Evolutionary conservation across 1,284 basidiomycete genomes (phyloP), one percentile per base, ranked within the genome.

Genomic region (Ustilago trichophora): DNA sequence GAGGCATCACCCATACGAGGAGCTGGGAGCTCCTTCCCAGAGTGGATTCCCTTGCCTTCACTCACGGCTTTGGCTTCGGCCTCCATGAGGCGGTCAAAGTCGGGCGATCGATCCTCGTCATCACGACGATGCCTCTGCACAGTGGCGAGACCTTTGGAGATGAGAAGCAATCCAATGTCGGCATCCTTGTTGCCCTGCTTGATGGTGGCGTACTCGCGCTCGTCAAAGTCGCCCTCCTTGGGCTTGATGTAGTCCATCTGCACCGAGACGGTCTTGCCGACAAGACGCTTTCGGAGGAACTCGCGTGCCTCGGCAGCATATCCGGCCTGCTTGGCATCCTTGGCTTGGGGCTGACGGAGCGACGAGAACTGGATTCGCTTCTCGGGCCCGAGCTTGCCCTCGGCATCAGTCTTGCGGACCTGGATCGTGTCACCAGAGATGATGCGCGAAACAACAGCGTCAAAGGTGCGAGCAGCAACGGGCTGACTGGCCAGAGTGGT

Each of bases 21-120:
- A 5, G 85, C 76, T 0, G 84, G 79, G 18, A 90, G 84, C 42
- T 97, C 93, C 83, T 97, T 97, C 41, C 91, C 90, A 15, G 93
- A 94, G 81, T 98, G 95, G 15, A 98, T 86, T 5, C 95, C 95
- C 53, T 90, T 88, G n/a, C 82, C 81, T 52, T 93, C 94, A 2
- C 89, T 82, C 0, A 87, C 85, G 34, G 94, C 93, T 31, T 66
- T 64, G 90, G 92, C 84, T 60, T 98, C 95, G 13, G 94, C 94
- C 32, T 90, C 88, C 87, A 98, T 93, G 36, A 98, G 85, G 82
- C 92, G 92, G 83, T 98, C 95, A 72, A 91, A 93, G 80, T 97
- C 94, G 12, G 90, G 87, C 18, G 93, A 95, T 45, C 93, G 88
- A 73, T 95, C 91, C 82, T 98, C 95, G 78, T 98, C 95, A 73